phyloP scores from a whole-genome alignment of 2,329 filamentous ascomycete species.

The Exutisphaerella laricina region DNA sequence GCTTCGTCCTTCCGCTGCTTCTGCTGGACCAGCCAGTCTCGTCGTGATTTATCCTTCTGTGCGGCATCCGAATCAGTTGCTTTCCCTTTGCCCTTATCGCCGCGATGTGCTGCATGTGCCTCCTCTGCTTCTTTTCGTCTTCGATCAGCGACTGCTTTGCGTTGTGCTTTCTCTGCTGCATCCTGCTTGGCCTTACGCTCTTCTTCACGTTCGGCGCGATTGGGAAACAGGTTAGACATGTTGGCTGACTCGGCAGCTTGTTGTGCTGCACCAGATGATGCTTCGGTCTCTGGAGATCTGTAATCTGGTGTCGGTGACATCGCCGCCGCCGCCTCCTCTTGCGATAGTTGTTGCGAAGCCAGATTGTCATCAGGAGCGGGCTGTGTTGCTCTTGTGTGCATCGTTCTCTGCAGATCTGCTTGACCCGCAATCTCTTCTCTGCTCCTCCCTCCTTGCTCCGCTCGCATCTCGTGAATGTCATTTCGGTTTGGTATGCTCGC shows the following conservation, averaged over 20 bases:
- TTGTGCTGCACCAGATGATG: conserved; percentile 3
- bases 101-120: conserved; percentile 23
- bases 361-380: neutral
- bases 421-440: conserved; percentile 3
- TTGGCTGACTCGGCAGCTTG: conserved; percentile 6
- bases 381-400: neutral
- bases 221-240: conserved; percentile 41
- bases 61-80: conserved; percentile 36
- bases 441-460: conserved; percentile 8
- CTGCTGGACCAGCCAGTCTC: conserved; percentile 38
- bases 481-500: conserved; percentile 13
- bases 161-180: conserved; percentile 46
- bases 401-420: neutral
- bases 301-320: neutral
- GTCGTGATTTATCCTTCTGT: conserved; percentile 29
- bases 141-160: conserved; percentile 34
- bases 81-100: conserved; percentile 22
- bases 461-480: conserved; percentile 8
- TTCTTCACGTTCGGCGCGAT: conserved; percentile 47
- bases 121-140: conserved; percentile 37
- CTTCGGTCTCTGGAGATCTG: conserved; percentile 1
- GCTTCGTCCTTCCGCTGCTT: conserved; percentile 60
- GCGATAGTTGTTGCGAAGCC: neutral
- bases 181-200: conserved; percentile 38
- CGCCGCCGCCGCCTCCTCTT: neutral